These are phyloP conservation scores for Komagataella mondaviorum DNA, from an alignment of 805 yeast genomes.

Conservation along the genomic window DNA sequence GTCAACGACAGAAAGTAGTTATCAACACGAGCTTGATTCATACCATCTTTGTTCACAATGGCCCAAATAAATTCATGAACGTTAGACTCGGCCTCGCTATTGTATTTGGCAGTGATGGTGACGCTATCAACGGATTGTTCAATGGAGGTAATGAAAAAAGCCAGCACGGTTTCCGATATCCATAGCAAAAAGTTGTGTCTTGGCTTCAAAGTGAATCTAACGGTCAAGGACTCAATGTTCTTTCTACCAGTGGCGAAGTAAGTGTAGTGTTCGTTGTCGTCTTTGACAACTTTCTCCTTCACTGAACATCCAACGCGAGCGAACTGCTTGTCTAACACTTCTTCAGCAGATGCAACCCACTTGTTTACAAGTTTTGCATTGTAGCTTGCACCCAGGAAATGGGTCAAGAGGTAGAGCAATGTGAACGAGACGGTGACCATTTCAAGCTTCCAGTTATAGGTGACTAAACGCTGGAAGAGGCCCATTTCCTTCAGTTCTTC, in stretches of 20 bases:
- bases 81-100: conserved; percentile 22
- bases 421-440: conserved; percentile 37
- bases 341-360: conserved; percentile 34
- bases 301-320: conserved; percentile 56
- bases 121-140: conserved; percentile 46
- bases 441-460: conserved; percentile 75
- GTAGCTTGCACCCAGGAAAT: conserved; percentile 41
- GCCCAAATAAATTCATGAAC: conserved; percentile 71
- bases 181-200: conserved; percentile 71
- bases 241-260: conserved; percentile 85
- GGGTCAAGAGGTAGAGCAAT: conserved; percentile 31
- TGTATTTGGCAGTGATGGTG: conserved; percentile 45
- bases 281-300: conserved; percentile 38
- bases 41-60: conserved; percentile 69
- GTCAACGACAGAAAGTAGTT: conserved; percentile 80
- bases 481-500: conserved; percentile 50
- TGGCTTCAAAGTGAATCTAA: conserved; percentile 52
- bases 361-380: conserved; percentile 44
- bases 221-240: conserved; percentile 50
- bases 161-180: conserved; percentile 46
- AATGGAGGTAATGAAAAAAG: conserved; percentile 41
- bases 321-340: conserved; percentile 53
- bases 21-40: conserved; percentile 63
- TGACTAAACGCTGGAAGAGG: conserved; percentile 38
- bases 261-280: conserved; percentile 44